Percentiles rank a stretch among this genome's conserved stretches.
Conservation (phyloP, 176 grass and related monocot species). For the Avena atlantica region DNA sequence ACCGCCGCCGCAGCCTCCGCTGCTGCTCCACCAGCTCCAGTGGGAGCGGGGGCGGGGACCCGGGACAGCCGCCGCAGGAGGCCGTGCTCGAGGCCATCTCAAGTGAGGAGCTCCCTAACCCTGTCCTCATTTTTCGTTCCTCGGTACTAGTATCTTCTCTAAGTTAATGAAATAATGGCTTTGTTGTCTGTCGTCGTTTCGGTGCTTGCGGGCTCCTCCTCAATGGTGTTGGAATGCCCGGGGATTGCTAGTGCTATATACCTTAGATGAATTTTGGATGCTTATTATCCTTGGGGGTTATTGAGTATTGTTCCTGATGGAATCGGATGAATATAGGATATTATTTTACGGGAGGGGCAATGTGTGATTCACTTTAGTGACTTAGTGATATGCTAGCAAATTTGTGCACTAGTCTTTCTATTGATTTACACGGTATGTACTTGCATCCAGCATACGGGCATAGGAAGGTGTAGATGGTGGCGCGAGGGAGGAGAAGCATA, state of each 20-base stretch:
- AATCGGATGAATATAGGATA: not conserved
- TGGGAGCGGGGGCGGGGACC: slow-evolving; percentile 42
- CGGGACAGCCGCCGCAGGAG: slow-evolving; percentile 65
- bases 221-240: not conserved
- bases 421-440: not conserved
- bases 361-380: not conserved
- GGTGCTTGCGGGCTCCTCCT: not conserved
- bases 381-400: slow-evolving; percentile 23
- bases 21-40: slow-evolving; percentile 40
- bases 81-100: slow-evolving; percentile 80
- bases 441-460: not conserved
- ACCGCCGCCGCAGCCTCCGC: slow-evolving; percentile 18
- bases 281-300: not conserved
- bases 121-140: not conserved
- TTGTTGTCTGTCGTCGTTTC: not conserved
- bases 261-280: not conserved
- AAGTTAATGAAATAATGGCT: not conserved
- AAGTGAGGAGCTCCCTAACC: slow-evolving; percentile 37
- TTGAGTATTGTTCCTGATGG: not conserved
- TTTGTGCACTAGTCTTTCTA: not conserved
- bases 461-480: not conserved
- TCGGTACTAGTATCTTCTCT: not conserved
- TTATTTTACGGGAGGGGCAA: not conserved
- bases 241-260: not conserved
- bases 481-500: not conserved